These are phyloP conservation scores for Entoloma clypeatum DNA, from an alignment of 1,284 basidiomycete genomes.

Conservation along the genomic window DNA sequence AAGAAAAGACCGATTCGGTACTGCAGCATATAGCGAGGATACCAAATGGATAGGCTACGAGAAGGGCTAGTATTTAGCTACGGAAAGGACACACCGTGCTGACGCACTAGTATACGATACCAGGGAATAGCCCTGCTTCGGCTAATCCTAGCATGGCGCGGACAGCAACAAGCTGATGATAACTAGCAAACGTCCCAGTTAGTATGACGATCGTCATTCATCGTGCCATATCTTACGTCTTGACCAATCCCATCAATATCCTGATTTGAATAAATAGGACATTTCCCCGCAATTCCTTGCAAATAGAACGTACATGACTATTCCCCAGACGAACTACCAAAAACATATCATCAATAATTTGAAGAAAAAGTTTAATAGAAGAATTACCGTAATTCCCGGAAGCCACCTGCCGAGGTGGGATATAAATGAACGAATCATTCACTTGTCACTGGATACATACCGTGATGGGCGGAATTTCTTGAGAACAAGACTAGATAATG, in stretches of 20 bases:
- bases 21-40: constrained; percentile 47
- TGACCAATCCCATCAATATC: constrained; percentile 7
- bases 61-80: neutral
- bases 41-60: constrained; percentile 45
- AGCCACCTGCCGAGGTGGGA: constrained; percentile 15
- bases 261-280: neutral
- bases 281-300: neutral
- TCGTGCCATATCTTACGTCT: too few species aligned
- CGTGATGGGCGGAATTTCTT: constrained; percentile 22
- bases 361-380: neutral
- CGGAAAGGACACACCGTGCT: too few species aligned
- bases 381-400: constrained; percentile 20
- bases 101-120: constrained; percentile 59
- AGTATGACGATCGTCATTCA: too few species aligned
- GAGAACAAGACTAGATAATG: constrained; percentile 17
- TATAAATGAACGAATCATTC: neutral
- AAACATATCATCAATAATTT: neutral
- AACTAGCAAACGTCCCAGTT: too few species aligned
- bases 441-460: constrained; percentile 9
- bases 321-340: constrained; percentile 18
- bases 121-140: constrained; percentile 69
- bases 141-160: constrained; percentile 61
- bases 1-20: constrained; percentile 52
- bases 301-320: constrained; percentile 15
- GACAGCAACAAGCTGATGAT: constrained; percentile 56